Percentiles rank a stretch among this genome's conserved stretches.
Conservation (phyloP, 2,329 filamentous ascomycete species). For the Cladophialophora bantiana region DNA sequence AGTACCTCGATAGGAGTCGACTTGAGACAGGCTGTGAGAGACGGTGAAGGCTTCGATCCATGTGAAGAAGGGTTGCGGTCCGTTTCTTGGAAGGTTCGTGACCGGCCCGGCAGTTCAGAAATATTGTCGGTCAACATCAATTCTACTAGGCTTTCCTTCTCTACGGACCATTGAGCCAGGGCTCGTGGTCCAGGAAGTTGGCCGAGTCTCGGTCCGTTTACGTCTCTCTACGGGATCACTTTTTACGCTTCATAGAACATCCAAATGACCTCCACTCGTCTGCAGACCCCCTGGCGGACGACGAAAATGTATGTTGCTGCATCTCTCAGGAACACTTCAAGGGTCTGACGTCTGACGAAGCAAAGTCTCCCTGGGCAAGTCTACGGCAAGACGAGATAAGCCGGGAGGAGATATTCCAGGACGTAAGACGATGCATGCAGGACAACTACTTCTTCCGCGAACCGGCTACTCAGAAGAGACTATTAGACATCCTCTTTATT, state of each 20-base stretch:
- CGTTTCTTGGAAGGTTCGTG: constrained; percentile 85
- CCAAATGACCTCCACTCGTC: constrained; percentile 78
- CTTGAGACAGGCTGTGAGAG: constrained; percentile 69
- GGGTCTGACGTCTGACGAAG: constrained; percentile 54
- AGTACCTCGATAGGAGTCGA: constrained; percentile 64
- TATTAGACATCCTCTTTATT: constrained; percentile 89
- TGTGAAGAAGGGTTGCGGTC: constrained; percentile 79
- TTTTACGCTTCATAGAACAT: constrained; percentile 82
- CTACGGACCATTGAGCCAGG: constrained; percentile 70
- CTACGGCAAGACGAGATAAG: constrained; percentile 82
- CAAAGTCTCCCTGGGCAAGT: constrained; percentile 89
- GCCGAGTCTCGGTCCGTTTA: constrained; percentile 77
- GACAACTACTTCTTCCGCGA: constrained; percentile 91
- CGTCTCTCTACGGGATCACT: constrained; percentile 72
- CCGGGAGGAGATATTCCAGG: constrained; percentile 88
- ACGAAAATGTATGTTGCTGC: constrained; percentile 64
- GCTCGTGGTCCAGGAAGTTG: constrained; percentile 73
- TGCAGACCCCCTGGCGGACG: constrained; percentile 85
- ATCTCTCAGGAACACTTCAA: constrained; percentile 39
- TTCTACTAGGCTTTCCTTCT: constrained; percentile 74
- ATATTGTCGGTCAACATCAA: constrained; percentile 34
- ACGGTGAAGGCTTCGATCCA: constrained; percentile 65
- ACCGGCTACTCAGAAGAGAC: constrained; percentile 75
- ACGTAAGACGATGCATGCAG: constrained; percentile 88
- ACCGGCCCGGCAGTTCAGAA: not conserved